Base-by-base conservation (phyloP, 352 stramenopile species). In the Globisporangium orthogonon region DNA sequence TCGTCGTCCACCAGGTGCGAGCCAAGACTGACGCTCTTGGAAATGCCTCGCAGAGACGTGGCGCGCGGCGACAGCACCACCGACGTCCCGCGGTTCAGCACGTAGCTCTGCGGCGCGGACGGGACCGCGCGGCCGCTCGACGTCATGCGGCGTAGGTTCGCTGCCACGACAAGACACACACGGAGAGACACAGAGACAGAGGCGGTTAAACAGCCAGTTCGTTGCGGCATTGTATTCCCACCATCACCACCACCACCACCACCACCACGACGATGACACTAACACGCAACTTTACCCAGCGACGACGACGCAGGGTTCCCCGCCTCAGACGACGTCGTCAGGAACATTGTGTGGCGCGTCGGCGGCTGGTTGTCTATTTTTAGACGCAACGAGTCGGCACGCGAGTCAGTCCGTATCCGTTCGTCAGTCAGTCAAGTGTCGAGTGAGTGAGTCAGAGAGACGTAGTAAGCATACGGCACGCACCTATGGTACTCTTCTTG, bases 1-100 rank as follows among this genome's bases (percentile, higher is more conserved):
- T 88, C 78, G 43, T 89, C 78, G 43, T 87, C 76, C 60, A 82
- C 67, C 44, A 87, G 52, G 45, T 62, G 70, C 13, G 73, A 72
- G 33, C 50, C 70, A 41, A 85, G 63, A 53, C 76, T 92, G 46
- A 92, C 72, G 58, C 82, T 92, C 73, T 92, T 92, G 45, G 79
- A 89, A 56, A 85, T 73, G 7, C 74, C 61, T 52, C 73, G 73
- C 5, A 69, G 53, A 15, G 73, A 80, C 33, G 72, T 61, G 45
- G 67, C 35, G 29, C 75, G 67, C 29, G 74, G 79, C 13, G 77
- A 87, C 43, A 91, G 60, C 14, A 69, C 70, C 39, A 86, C 64
- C 11, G 81, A 86, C 39, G 76, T 62, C 13, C 61, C 74, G 44
- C 77, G 70, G 17, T 67, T 73, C 47, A 89, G 58, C 30, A 86